These are phyloP conservation scores for Chrysanthemum seticuspe DNA, from an alignment of 129 eudicot species.

Conservation along the genomic window DNA sequence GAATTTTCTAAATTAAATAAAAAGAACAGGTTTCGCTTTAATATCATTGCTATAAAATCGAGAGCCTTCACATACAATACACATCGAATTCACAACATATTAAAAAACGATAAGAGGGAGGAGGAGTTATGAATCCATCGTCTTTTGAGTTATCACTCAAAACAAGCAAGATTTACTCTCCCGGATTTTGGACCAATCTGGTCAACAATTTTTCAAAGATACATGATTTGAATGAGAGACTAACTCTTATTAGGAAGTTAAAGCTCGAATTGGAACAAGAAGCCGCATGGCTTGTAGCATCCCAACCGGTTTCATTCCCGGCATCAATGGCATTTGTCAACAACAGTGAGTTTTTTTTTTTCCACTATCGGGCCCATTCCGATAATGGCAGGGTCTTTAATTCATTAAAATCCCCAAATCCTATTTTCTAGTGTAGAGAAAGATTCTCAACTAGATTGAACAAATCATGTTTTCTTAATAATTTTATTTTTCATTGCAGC, in stretches of 20 bases:
- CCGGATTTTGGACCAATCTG: not conserved
- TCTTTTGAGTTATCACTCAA: not conserved
- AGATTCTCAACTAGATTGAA: not conserved
- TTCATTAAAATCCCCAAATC: not conserved
- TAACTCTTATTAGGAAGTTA: not conserved
- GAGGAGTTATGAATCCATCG: not conserved
- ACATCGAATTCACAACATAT: not conserved
- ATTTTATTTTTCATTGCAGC: not conserved
- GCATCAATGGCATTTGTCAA: not conserved
- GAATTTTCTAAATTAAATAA: not conserved
- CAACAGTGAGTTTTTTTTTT: not conserved
- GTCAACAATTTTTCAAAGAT: not conserved
- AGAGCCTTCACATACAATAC: not conserved
- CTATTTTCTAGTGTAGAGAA: not conserved
- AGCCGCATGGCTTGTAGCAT: not conserved
- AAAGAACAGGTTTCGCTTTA: not conserved
- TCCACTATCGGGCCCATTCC: not conserved
- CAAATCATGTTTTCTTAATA: not conserved
- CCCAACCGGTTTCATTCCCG: not conserved
- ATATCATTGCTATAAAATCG: not conserved
- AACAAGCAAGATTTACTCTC: not conserved
- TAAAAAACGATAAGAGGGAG: not conserved
- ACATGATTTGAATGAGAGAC: not conserved
- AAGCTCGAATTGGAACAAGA: not conserved
- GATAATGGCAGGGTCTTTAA: not conserved